Percentiles rank a stretch among this genome's conserved stretches.
Evolutionary conservation across 306 rosid species (phyloP).

Genomic region (Quercus rubra): DNA sequence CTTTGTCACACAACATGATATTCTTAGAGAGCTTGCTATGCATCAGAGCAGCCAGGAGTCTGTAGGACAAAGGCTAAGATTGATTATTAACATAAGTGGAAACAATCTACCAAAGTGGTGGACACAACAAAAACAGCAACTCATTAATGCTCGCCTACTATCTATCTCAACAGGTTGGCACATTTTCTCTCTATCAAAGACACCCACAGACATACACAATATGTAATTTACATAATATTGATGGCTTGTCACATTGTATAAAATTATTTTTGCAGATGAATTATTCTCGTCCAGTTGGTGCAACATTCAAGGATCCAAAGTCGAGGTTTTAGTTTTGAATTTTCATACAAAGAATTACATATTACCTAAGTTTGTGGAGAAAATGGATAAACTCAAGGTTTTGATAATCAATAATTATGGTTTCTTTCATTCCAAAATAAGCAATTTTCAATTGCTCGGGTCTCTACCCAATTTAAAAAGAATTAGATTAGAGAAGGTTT

Average conservation of each 20-base stretch:
- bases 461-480: constrained; percentile 38
- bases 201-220: neutral
- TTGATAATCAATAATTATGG: constrained; percentile 41
- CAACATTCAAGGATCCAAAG: constrained; percentile 40
- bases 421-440: constrained; percentile 24
- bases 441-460: constrained; percentile 33
- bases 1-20: constrained; percentile 52
- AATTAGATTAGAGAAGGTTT: constrained; percentile 44
- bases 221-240: neutral
- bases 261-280: constrained; percentile 48
- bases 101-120: constrained; percentile 53
- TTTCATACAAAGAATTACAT: constrained; percentile 31
- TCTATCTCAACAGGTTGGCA: constrained; percentile 68
- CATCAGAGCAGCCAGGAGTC: constrained; percentile 21
- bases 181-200: constrained; percentile 5
- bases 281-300: constrained; percentile 42
- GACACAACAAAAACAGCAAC: constrained; percentile 30
- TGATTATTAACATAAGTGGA: constrained; percentile 42
- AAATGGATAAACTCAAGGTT: constrained; percentile 49
- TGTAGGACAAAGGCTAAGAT: constrained; percentile 35
- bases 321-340: constrained; percentile 60
- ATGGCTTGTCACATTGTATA: neutral
- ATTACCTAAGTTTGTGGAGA: constrained; percentile 40
- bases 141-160: constrained; percentile 28
- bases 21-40: constrained; percentile 67